phyloP scores from a whole-genome alignment of 2,329 filamentous ascomycete genomes.

The Phyllosticta paracitricarpa region DNA sequence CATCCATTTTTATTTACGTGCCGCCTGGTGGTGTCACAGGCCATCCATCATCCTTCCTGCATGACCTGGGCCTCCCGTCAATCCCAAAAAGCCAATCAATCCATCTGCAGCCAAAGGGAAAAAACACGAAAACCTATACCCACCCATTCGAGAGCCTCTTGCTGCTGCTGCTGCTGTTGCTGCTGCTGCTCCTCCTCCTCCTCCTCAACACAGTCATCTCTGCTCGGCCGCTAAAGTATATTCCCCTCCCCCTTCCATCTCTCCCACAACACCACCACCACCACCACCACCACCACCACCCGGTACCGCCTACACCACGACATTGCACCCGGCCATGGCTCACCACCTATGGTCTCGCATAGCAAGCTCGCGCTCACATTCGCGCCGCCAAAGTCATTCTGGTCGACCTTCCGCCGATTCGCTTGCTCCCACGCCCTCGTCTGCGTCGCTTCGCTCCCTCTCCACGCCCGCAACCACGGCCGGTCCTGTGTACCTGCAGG shows the following conservation, averaged over 20 bases:
- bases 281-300: constrained; percentile 1
- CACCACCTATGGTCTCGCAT: constrained; percentile 9
- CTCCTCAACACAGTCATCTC: neutral
- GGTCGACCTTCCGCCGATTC: constrained; percentile 4
- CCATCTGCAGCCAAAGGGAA: neutral
- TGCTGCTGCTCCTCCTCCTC: neutral
- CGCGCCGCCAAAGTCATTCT: constrained; percentile 1
- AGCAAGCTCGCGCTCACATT: constrained; percentile 8
- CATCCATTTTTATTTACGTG: neutral
- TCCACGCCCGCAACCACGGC: neutral
- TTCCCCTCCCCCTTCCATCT: constrained; percentile 1
- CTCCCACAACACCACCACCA: neutral
- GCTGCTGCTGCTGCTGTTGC: neutral
- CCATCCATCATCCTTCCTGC: neutral
- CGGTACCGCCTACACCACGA: too few species aligned
- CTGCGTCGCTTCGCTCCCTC: neutral
- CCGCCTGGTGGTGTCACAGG: neutral
- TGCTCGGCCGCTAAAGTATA: constrained; percentile 1
- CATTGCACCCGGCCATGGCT: constrained; percentile 4
- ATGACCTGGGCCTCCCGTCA: constrained; percentile 10
- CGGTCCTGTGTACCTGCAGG: constrained; percentile 5
- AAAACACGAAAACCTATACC: neutral
- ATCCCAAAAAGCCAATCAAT: constrained; percentile 6
- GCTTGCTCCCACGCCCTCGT: neutral
- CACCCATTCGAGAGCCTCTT: neutral